Percentiles rank a stretch among this genome's conserved stretches.
Evolutionary conservation across 2,329 filamentous ascomycete species (phyloP).

Genomic region (Herpotrichia juniperi): DNA sequence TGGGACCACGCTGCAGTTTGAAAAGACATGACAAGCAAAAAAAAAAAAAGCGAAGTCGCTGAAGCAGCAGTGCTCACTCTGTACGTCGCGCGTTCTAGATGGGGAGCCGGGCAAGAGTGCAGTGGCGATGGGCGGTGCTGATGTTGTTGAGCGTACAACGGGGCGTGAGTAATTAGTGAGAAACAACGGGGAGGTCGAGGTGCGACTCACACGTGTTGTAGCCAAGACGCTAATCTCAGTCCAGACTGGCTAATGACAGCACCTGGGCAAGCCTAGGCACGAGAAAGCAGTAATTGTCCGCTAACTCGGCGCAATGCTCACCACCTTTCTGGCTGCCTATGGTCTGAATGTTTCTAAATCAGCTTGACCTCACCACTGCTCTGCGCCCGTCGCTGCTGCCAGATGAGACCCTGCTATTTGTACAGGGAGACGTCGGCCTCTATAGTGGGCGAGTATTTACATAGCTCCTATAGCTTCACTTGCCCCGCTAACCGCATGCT

Average conservation of each 20-base stretch:
- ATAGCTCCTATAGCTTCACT: constrained; percentile 10
- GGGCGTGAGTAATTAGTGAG: not conserved
- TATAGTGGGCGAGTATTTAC: constrained; percentile 92
- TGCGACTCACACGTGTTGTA: not conserved
- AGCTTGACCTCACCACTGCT: constrained; percentile 93
- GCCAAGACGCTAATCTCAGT: constrained; percentile 5
- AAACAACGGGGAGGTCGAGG: not conserved
- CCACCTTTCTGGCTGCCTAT: constrained; percentile 13
- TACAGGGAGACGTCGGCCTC: constrained; percentile 95
- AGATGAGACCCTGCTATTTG: constrained; percentile 93
- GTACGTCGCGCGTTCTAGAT: no score
- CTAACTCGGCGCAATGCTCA: not conserved
- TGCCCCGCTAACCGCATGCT: constrained; percentile 5
- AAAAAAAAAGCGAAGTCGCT: constrained; percentile 3
- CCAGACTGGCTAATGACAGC: constrained; percentile 7
- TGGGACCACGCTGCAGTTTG: constrained; percentile 36
- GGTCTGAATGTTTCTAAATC: constrained; percentile 93
- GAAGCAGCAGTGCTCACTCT: not conserved
- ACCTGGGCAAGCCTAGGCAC: no score
- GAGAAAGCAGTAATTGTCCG: constrained; percentile 3
- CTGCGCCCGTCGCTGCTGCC: constrained; percentile 89
- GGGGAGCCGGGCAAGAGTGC: no score
- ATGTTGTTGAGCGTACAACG: not conserved
- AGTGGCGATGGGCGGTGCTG: no score
- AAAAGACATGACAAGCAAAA: constrained; percentile 30